Evolutionary conservation across 1,284 basidiomycete species (phyloP), one percentile per base, ranked within the genome.

Genomic region (Cystobasidium pallidum): DNA sequence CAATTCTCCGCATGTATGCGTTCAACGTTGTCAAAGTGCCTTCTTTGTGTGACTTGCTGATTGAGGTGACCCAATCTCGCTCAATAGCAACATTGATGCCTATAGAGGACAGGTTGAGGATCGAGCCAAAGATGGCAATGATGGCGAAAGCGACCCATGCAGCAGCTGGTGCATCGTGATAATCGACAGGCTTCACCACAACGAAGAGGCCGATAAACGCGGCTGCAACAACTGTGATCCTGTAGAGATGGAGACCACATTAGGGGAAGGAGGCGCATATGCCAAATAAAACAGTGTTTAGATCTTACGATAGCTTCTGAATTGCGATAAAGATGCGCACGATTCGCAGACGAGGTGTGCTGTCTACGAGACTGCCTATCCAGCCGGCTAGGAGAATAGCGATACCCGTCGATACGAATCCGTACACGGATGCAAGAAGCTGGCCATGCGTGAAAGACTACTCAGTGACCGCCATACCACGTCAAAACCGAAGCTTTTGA

Each of bases 41-140:
- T 10, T 71, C 68, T 41, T 36, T 32, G 64, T 79, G 78, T 52
- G 78, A 77, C 8, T 81, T 77, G 0, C 83, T 82, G 71, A 86
- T 84, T 55, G 81, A 78, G 0, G 83, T 83, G 0, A 84, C 83
- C 86, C 86, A 87, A 73, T 86, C 86, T n/a, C 86, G 79, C 77
- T 87, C 85, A n/a, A 86, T 81, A 0, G 83, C 83, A 1, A 87
- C 83, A 0, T 83, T 82, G 47, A 85, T 84, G 11, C 82, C 82
- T 0, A 83, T 82, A 54, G 83, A 84, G 3, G 83, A 81, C 0
- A 86, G 78, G 41, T 82, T 82, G 30, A 84, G 80, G 1, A 81
- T 58, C 61, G 82, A 84, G 0, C 84, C 84, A 1, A 79, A 78
- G 1, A 84, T 3, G 0, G 82, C 79, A 41, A 86, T 80, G n/a